A percentile compares a stretch with the other conserved stretches of the same genome.
phyloP scores from a whole-genome alignment of 768 basidiomycete genomes.

The Russula vinacea region DNA sequence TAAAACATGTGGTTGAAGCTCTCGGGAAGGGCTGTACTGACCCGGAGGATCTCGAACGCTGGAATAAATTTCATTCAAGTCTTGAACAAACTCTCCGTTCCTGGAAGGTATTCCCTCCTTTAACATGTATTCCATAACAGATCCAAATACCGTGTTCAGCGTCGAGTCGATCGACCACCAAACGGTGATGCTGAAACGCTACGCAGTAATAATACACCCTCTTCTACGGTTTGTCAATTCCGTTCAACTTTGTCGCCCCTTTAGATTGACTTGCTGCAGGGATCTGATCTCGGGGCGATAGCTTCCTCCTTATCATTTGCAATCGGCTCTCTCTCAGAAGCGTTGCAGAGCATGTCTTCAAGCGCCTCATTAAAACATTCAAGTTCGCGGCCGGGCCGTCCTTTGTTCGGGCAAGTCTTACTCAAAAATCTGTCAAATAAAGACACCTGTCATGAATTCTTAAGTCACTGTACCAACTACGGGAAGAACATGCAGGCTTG shows the following conservation, averaged over 20 bases:
- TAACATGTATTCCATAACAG: background rate
- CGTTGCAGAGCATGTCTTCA: background rate
- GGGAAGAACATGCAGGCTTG: background rate
- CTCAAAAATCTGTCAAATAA: no score
- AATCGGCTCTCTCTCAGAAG: background rate
- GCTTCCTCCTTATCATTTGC: background rate
- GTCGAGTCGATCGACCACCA: background rate
- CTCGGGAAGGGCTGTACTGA: background rate
- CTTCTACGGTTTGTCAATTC: background rate
- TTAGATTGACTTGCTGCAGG: background rate
- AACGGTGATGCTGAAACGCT: background rate
- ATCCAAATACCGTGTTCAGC: background rate
- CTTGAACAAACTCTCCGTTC: background rate
- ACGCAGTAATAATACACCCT: background rate
- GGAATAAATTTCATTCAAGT: background rate
- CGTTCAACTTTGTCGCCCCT: background rate
- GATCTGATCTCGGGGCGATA: background rate
- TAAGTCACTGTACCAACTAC: background rate
- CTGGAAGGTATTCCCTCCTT: conserved; percentile 1
- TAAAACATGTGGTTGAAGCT: background rate
- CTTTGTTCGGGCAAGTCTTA: background rate
- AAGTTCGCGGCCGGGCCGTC: background rate
- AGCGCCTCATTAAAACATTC: background rate
- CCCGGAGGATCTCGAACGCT: background rate
- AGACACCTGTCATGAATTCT: no score